A percentile compares a stretch with the other conserved stretches of the same genome.
Conservation (phyloP, 2,329 filamentous ascomycete genomes). For the Lomentospora prolificans region DNA sequence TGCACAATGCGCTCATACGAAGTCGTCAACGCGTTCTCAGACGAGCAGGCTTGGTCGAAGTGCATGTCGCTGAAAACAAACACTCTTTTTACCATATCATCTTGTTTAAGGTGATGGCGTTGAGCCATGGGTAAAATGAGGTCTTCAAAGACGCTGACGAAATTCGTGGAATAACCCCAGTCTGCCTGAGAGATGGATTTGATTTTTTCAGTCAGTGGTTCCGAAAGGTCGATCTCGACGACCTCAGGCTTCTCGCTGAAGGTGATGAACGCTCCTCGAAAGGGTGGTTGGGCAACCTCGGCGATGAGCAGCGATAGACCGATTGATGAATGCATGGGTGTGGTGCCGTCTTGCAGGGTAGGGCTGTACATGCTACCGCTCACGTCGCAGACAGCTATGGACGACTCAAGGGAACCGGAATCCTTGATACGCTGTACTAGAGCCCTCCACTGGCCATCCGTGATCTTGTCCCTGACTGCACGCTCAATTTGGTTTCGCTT, state of each 20-base stretch:
- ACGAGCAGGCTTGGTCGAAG: constrained; percentile 32
- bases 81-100: constrained; percentile 51
- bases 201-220: constrained; percentile 32
- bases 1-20: constrained; percentile 40
- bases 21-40: constrained; percentile 25
- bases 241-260: constrained; percentile 35
- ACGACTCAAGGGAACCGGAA: constrained; percentile 39
- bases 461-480: constrained; percentile 20
- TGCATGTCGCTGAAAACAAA: constrained; percentile 56
- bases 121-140: constrained; percentile 45
- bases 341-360: constrained; percentile 32
- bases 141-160: constrained; percentile 42
- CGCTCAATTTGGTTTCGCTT: constrained; percentile 11
- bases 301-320: constrained; percentile 47
- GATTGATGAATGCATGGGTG: constrained; percentile 42
- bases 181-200: constrained; percentile 16
- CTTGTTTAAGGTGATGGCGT: constrained; percentile 35
- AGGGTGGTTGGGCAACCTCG: constrained; percentile 41
- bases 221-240: constrained; percentile 26
- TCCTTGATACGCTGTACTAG: constrained; percentile 48
- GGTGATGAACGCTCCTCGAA: constrained; percentile 44
- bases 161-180: constrained; percentile 40
- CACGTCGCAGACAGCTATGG: constrained; percentile 49
- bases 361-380: constrained; percentile 40
- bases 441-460: constrained; percentile 43